Evolutionary conservation across 106 monocot genomes (phyloP).

Genomic region (Narthecium ossifragum): DNA sequence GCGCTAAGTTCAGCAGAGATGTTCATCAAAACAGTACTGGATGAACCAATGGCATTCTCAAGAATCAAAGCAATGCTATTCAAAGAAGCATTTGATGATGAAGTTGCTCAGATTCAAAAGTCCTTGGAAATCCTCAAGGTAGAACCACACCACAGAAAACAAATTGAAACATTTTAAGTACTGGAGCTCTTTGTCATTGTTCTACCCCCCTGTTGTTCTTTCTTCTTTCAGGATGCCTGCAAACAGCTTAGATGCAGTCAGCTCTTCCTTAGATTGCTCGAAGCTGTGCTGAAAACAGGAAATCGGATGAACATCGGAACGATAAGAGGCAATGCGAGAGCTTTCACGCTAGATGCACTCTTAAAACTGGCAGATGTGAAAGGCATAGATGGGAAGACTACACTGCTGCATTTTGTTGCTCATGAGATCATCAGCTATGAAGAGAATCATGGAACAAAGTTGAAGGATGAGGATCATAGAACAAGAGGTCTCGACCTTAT

Average conservation of each 20-base stretch:
- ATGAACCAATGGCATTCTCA: conserved; percentile 57
- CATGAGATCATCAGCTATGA: conserved; percentile 66
- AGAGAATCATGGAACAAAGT: not conserved
- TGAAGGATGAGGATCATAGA: conserved; percentile 21
- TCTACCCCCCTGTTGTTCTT: not conserved
- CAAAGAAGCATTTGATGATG: conserved; percentile 75
- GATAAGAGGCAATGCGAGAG: conserved; percentile 70
- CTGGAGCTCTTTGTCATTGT: too few species aligned
- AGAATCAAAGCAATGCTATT: conserved; percentile 79
- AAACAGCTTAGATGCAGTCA: conserved; percentile 75
- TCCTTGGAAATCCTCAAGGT: conserved; percentile 73
- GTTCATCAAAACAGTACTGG: conserved; percentile 44
- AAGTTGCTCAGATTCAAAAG: conserved; percentile 51
- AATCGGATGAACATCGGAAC: conserved; percentile 96
- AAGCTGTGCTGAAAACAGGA: conserved; percentile 86
- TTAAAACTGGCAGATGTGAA: conserved; percentile 90
- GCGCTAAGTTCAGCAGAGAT: conserved; percentile 58
- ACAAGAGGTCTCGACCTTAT: conserved; percentile 49
- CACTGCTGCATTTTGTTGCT: conserved; percentile 86
- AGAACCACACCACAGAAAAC: too few species aligned
- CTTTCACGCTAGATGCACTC: conserved; percentile 93
- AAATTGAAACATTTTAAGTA: too few species aligned
- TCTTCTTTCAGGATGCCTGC: conserved; percentile 67
- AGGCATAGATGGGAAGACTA: conserved; percentile 86
- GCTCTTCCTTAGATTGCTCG: conserved; percentile 75